Evolutionary conservation across 352 stramenopile species (phyloP).

Genomic region (Phytophthora tentaculata): DNA sequence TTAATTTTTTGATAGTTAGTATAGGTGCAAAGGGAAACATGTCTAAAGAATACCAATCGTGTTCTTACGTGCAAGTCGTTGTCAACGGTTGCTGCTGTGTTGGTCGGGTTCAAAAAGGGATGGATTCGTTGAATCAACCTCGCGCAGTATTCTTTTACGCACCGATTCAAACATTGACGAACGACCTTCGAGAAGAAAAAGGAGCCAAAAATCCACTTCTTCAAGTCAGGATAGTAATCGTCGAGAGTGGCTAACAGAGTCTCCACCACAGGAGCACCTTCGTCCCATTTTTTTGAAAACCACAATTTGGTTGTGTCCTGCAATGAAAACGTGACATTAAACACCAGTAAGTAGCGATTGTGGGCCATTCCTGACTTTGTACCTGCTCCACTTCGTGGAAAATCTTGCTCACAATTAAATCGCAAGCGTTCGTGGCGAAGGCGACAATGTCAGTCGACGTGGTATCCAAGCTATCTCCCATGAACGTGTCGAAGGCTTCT

Average conservation of each 20-base stretch:
- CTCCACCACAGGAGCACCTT: slow-evolving; percentile 75
- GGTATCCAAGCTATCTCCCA: slow-evolving; percentile 76
- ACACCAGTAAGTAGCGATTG: background rate
- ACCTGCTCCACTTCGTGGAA: slow-evolving; percentile 84
- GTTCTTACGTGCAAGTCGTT: slow-evolving; percentile 61
- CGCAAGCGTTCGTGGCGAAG: slow-evolving; percentile 67
- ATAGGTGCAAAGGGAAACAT: no score
- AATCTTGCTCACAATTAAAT: slow-evolving; percentile 77
- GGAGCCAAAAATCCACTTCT: slow-evolving; percentile 76
- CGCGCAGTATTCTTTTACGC: slow-evolving; percentile 68
- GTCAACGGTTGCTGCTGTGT: slow-evolving; percentile 53
- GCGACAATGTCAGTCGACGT: slow-evolving; percentile 85
- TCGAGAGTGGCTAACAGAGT: slow-evolving; percentile 77
- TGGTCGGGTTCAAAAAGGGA: slow-evolving; percentile 52
- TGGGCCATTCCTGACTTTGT: no score
- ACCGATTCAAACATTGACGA: slow-evolving; percentile 73
- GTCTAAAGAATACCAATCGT: no score
- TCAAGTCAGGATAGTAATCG: slow-evolving; percentile 78
- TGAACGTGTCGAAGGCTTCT: slow-evolving; percentile 75
- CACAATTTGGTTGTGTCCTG: slow-evolving; percentile 77
- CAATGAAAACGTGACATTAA: background rate
- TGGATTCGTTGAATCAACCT: slow-evolving; percentile 64
- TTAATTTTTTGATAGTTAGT: no score
- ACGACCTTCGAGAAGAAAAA: slow-evolving; percentile 90
- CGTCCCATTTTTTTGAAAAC: slow-evolving; percentile 88